These are phyloP conservation scores for Whalleya microplaca DNA, from an alignment of 2,329 filamentous ascomycete genomes.

Conservation along the genomic window DNA sequence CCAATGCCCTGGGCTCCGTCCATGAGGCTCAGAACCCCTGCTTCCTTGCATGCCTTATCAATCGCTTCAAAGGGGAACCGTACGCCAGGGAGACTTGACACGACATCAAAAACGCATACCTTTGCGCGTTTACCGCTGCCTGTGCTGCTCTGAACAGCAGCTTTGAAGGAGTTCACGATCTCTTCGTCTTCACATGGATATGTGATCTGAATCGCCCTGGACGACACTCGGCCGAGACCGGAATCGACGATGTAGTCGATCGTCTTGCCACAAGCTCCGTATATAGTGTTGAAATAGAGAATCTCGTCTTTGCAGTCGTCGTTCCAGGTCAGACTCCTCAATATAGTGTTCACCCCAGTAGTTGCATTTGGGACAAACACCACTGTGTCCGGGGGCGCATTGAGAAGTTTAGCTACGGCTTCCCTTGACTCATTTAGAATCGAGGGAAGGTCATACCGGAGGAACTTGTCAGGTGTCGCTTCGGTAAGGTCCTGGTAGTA, in stretches of 20 bases:
- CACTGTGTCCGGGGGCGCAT: conserved; percentile 65
- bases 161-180: conserved; percentile 64
- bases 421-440: conserved; percentile 67
- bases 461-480: conserved; percentile 72
- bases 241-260: conserved; percentile 74
- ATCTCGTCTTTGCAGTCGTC: conserved; percentile 76
- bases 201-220: conserved; percentile 59
- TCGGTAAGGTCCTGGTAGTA: conserved; percentile 71
- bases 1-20: conserved; percentile 88
- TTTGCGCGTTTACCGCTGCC: conserved; percentile 64
- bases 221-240: conserved; percentile 48
- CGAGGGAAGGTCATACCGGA: conserved; percentile 67
- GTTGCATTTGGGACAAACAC: conserved; percentile 86
- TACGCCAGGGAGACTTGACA: conserved; percentile 78
- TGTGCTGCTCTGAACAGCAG: conserved; percentile 57
- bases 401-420: conserved; percentile 68
- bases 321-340: conserved; percentile 73
- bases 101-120: conserved; percentile 77
- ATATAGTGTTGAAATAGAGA: conserved; percentile 77
- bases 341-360: conserved; percentile 74
- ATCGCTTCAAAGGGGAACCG: conserved; percentile 77
- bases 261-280: conserved; percentile 76
- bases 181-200: conserved; percentile 74
- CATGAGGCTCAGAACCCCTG: conserved; percentile 72
- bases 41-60: conserved; percentile 64